These are phyloP conservation scores for Anthracocystis setariae DNA, from an alignment of 1,284 basidiomycete species.

Conservation along the genomic window DNA sequence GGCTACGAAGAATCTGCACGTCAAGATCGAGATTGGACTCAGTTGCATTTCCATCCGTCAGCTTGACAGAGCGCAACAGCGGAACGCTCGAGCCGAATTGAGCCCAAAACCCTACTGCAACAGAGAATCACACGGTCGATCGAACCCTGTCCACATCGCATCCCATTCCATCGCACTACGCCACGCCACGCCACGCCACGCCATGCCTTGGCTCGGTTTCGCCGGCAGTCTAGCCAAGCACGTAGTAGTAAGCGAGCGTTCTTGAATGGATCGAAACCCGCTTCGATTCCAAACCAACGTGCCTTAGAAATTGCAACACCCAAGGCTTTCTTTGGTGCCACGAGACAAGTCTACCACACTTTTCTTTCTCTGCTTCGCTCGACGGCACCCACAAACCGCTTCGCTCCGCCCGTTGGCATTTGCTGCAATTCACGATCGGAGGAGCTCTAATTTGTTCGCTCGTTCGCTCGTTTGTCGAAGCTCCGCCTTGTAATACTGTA, in stretches of 20 bases:
- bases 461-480: neutral
- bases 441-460: conserved; percentile 21
- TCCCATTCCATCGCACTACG: neutral
- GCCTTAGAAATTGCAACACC: too few relatives aligned
- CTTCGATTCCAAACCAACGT: too few relatives aligned
- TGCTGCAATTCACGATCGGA: conserved; percentile 30
- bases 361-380: too few relatives aligned
- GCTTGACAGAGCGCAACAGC: neutral
- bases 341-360: too few relatives aligned
- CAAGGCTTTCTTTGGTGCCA: too few relatives aligned
- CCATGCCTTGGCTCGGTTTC: too few relatives aligned
- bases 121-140: conserved; percentile 7
- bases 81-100: neutral
- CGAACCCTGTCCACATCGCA: neutral
- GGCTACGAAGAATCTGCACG: conserved; percentile 24
- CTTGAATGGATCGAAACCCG: too few relatives aligned
- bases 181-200: neutral
- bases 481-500: neutral
- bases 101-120: too few relatives aligned
- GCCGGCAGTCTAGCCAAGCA: too few relatives aligned
- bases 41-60: neutral
- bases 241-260: too few relatives aligned
- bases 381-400: neutral
- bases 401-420: too few relatives aligned
- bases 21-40: conserved; percentile 28